Conservation (phyloP, 345 rosid species). For the Euphorbia tirucalli region DNA sequence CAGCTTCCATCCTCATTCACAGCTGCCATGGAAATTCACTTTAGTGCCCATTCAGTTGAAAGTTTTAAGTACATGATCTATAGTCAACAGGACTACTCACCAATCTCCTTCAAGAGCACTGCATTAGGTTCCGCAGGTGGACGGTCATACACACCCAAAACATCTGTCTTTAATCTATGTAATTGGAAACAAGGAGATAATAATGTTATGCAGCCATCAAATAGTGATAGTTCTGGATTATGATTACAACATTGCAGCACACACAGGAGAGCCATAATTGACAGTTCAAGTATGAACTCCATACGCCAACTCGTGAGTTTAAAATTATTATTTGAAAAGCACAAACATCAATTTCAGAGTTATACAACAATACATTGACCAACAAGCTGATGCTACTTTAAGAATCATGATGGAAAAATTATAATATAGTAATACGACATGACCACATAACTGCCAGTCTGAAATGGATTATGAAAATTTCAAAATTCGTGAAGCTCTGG, state of each 20-base stretch:
- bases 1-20: constrained; percentile 79
- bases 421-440: too few relatives aligned
- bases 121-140: constrained; percentile 80
- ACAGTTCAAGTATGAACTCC: neutral
- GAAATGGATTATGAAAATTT: neutral
- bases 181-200: constrained; percentile 10
- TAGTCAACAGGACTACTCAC: constrained; percentile 35
- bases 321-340: too few relatives aligned
- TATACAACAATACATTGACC: too few relatives aligned
- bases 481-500: neutral
- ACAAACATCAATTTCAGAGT: too few relatives aligned
- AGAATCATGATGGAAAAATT: too few relatives aligned
- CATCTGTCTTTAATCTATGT: constrained; percentile 65
- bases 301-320: neutral
- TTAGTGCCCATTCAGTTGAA: neutral
- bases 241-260: neutral
- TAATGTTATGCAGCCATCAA: neutral
- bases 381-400: too few relatives aligned
- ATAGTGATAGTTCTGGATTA: neutral
- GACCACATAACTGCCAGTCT: too few relatives aligned
- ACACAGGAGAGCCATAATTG: neutral
- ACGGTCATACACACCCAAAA: constrained; percentile 77
- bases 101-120: constrained; percentile 77
- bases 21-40: constrained; percentile 39
- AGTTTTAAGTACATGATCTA: neutral